phyloP scores from a whole-genome alignment of 1,139 yeast genomes.

The Oligophagozyma castellii region DNA sequence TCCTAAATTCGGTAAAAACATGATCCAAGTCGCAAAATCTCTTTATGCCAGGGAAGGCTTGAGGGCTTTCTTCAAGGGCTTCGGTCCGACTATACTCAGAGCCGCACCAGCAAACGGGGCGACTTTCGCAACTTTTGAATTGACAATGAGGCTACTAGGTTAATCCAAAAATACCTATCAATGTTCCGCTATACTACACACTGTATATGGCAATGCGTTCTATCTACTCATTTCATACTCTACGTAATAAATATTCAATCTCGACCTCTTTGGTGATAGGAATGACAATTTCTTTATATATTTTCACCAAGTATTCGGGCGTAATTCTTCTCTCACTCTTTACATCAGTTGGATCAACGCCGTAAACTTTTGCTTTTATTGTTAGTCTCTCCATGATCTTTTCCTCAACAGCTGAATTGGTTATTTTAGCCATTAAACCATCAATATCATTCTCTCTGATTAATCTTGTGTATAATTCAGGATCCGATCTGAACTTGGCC shows the following conservation, averaged over 20 bases:
- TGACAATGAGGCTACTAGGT: constrained; percentile 54
- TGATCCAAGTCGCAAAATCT: constrained; percentile 39
- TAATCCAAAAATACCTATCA: constrained; percentile 2
- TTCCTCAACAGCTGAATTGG: constrained; percentile 76
- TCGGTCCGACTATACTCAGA: constrained; percentile 23
- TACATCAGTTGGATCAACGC: constrained; percentile 71
- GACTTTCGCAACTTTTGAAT: constrained; percentile 82
- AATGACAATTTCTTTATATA: constrained; percentile 78
- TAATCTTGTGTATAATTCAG: constrained; percentile 45
- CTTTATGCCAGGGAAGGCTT: constrained; percentile 25
- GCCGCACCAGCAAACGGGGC: constrained; percentile 81
- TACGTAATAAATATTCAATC: constrained; percentile 72
- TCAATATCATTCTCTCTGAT: constrained; percentile 51
- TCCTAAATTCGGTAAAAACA: constrained; percentile 22
- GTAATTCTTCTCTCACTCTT: constrained; percentile 64
- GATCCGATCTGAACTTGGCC: constrained; percentile 67
- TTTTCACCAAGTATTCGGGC: constrained; percentile 65
- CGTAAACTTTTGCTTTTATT: constrained; percentile 73
- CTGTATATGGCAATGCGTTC: constrained; percentile 82
- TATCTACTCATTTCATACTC: constrained; percentile 71
- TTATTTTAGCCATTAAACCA: constrained; percentile 71
- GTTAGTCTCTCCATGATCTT: constrained; percentile 66
- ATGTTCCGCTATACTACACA: constrained; percentile 42
- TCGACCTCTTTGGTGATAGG: constrained; percentile 93
- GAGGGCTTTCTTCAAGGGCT: constrained; percentile 22